Percentiles rank a stretch among this genome's conserved stretches.
phyloP scores from a whole-genome alignment of 306 rosid species.

The Medicago arabica region DNA sequence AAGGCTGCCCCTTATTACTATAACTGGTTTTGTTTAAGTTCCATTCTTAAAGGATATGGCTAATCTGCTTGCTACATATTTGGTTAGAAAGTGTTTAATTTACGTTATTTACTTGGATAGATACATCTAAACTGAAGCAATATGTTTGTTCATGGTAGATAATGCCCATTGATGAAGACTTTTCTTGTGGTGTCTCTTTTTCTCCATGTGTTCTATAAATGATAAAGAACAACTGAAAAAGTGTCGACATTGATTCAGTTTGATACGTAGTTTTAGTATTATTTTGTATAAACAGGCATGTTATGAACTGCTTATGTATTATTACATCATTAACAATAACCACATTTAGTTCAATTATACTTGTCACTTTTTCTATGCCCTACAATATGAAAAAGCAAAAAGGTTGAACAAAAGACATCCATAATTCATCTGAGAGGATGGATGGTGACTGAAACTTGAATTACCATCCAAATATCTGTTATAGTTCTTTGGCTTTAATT shows the following conservation, averaged over 20 bases:
- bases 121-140: conserved; percentile 18
- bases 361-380: conserved; percentile 11
- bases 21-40: neutral
- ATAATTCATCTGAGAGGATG: conserved; percentile 15
- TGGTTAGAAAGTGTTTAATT: conserved; percentile 12
- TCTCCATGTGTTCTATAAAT: conserved; percentile 24
- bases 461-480: conserved; percentile 8
- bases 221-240: neutral
- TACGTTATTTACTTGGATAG: conserved; percentile 8
- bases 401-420: conserved; percentile 21
- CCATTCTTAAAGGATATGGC: conserved; percentile 1
- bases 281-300: conserved; percentile 29
- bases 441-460: conserved; percentile 33
- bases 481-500: neutral
- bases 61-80: conserved; percentile 27
- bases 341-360: conserved; percentile 12
- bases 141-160: conserved; percentile 35
- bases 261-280: conserved; percentile 11
- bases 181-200: neutral
- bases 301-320: conserved; percentile 8
- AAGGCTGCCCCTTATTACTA: neutral
- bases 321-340: neutral
- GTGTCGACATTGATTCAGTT: conserved; percentile 23
- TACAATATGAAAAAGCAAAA: conserved; percentile 9
- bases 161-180: conserved; percentile 15